Base-by-base conservation (phyloP, 1,284 basidiomycete genomes). In the Phlebopus sp. region DNA sequence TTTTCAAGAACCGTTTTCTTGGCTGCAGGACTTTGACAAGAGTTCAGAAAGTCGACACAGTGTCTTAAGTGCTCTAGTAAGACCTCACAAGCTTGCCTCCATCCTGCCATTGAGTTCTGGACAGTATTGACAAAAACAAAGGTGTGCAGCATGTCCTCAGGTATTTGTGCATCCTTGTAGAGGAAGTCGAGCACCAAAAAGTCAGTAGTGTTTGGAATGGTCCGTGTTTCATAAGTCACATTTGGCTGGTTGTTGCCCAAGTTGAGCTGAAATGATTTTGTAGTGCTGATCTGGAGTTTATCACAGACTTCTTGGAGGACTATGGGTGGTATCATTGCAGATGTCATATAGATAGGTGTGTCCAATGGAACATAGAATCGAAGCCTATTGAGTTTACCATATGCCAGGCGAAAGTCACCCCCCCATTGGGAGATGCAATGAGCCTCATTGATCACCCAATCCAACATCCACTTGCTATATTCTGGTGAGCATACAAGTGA, bases 211-310 rank as follows among this genome's bases (percentile, higher is more conserved):
- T 25, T 25, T 25, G 5, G 8, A 38, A 42, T 38, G 11, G 37
- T 32, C 18, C 9, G 23, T 29, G 29, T 50, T 32, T 31, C 27
- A 45, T 14, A 30, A 5, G 37, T 42, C 1, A 53, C 17, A 9
- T 53, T 53, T 10, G 29, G 10, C 18, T 37, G 17, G 43, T 53
- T 32, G 25, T 51, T 53, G 31, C 52, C 52, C 10, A 53, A 21
- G 30, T 53, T 53, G 6, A 53, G 17, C 21, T 23, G 39, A 18
- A 52, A 52, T 3, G 27, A 49, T 3, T 34, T 4, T 5, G 5
- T 2, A 0, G 23, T 17, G 38, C 46, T 29, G 2, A 54, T 54
- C 5, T 52, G 50, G 5, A 54, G 17, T 15, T 37, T 31, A 3
- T 8, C 4, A 2, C 19, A 21, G 2, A 46, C 36, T 35, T 42